Evolutionary conservation across 78 protist genomes (phyloP), one percentile per base, ranked within the genome.

Genomic region (Monocercomonoides exilis): DNA sequence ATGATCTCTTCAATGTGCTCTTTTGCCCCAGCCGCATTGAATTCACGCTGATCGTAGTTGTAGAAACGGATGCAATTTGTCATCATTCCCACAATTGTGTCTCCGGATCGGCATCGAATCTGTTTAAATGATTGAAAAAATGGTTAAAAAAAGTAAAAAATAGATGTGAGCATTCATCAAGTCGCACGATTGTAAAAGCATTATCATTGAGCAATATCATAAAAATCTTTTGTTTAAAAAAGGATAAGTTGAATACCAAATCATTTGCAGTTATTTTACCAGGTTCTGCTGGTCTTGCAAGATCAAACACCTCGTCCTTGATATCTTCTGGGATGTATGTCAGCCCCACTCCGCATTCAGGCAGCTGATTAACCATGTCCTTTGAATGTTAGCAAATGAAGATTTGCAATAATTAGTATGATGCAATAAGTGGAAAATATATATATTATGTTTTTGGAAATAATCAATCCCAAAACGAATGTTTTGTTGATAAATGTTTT

Each of bases 11-110:
- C 70, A 54, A 54, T 54, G 11, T 29, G 38, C 70, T 54, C 70
- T 11, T 54, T 21, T 54, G 11, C 21, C 70, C 21, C 21, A 11
- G 70, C 11, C 11, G 11, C 38, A 21, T 54, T 21, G 70, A 29
- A 54, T 54, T 54, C 70, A 29, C 70, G 70, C 70, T 54, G 70
- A 54, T 54, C 70, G 70, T 54, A 54, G 70, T 54, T 54, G 70
- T 54, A 54, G 70, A 54, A 54, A 11, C 70, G 70, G 21, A 29
- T 54, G 11, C 38, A 54, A 54, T 54, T 21, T 11, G 70, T 54
- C 70, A 54, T 54, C 70, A 54, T 54, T 54, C 70, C 70, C 11
- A 54, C 70, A 21, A 54, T 54, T 11, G 21, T 11, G 21, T 54
- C 70, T 29, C 70, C 70, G 21, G 38, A 54, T 11, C 70, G 38